These are phyloP conservation scores for Carex pumila DNA, from an alignment of 176 grass and related monocot genomes.

Conservation along the genomic window DNA sequence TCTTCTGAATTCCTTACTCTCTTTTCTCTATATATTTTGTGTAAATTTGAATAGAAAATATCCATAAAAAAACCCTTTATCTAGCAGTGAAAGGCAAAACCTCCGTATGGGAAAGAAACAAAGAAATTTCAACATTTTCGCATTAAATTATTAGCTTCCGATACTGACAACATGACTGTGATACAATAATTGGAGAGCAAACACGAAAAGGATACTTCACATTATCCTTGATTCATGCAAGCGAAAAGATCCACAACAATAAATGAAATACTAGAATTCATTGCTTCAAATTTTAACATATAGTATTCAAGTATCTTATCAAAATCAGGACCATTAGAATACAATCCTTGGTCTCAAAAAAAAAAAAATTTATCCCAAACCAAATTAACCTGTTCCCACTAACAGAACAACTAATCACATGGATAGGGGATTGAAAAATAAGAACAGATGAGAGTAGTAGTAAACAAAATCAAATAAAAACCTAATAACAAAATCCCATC, in stretches of 20 bases:
- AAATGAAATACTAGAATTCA: background rate
- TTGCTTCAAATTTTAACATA: background rate
- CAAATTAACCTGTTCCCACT: slow-evolving; percentile 13
- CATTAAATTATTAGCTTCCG: no score
- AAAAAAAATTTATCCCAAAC: background rate
- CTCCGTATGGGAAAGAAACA: no score
- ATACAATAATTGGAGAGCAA: no score
- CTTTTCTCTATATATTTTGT: no score
- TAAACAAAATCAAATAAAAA: slow-evolving; percentile 16
- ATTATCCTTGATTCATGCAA: no score
- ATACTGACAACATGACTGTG: no score
- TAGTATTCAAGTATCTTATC: slow-evolving; percentile 15
- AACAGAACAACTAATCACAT: slow-evolving; percentile 24
- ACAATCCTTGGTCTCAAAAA: slow-evolving; percentile 17
- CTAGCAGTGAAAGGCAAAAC: no score
- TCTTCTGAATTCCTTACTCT: no score
- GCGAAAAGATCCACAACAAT: background rate
- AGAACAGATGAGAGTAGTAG: background rate
- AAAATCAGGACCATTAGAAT: slow-evolving; percentile 23
- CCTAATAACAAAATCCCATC: slow-evolving; percentile 3
- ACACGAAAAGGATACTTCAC: no score
- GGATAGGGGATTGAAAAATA: slow-evolving; percentile 1
- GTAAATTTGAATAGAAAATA: no score
- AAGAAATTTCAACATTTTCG: no score
- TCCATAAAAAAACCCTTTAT: no score